A percentile compares a stretch with the other conserved stretches of the same genome.
Evolutionary conservation across 2,329 filamentous ascomycete species (phyloP).

Genomic region (Trichoderma breve): DNA sequence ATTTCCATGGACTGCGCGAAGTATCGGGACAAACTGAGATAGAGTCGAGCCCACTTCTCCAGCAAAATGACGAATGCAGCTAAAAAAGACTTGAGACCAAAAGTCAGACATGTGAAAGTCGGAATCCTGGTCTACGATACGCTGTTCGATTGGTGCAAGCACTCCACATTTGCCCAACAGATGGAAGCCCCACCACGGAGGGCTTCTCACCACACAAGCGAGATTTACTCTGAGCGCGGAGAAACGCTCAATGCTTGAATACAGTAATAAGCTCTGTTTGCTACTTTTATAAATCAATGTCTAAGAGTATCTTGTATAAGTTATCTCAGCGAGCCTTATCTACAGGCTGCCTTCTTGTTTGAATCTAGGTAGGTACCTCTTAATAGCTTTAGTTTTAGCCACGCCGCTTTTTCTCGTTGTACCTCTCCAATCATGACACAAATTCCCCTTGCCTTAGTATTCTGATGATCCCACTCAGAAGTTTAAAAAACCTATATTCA

Average conservation of each 20-base stretch:
- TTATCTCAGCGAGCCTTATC: not conserved
- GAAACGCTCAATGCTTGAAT: not conserved
- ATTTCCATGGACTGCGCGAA: not conserved
- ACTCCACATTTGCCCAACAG: slow-evolving; percentile 17
- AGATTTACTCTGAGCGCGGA: not conserved
- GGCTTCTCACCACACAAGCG: slow-evolving; percentile 13
- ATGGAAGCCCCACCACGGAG: not conserved
- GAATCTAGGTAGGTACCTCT: not conserved
- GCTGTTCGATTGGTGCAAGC: not conserved
- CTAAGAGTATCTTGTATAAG: not conserved
- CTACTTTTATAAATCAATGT: not conserved
- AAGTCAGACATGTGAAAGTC: slow-evolving; percentile 18
- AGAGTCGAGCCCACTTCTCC: slow-evolving; percentile 2
- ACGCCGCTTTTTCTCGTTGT: not conserved
- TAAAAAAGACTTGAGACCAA: not conserved
- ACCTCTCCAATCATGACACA: not conserved
- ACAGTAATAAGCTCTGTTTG: not conserved
- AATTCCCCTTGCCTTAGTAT: not conserved
- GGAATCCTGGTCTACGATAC: not conserved
- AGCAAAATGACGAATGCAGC: slow-evolving; percentile 15
- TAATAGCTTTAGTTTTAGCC: not conserved
- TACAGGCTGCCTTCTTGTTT: not conserved
- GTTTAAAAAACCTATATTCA: not conserved
- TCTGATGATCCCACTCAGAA: not conserved
- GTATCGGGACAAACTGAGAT: not conserved